Percentiles rank a stretch among this genome's conserved stretches.
Conservation (phyloP, 1,284 basidiomycete genomes). For the Volvariella volvacea region DNA sequence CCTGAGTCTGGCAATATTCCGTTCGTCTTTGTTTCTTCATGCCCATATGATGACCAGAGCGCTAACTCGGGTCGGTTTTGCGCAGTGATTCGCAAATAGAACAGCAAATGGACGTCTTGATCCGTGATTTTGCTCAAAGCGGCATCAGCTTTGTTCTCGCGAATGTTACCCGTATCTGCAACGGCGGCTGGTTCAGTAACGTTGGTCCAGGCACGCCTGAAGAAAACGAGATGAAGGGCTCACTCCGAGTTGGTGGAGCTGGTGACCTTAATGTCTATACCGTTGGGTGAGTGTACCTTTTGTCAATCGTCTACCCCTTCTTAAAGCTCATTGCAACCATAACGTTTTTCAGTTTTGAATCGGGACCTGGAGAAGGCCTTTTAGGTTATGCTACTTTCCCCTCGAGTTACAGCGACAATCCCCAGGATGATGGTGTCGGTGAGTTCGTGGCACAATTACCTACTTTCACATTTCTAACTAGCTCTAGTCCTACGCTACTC, state of each 20-base stretch:
- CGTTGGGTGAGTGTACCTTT: constrained; percentile 20
- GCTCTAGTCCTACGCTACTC: constrained; percentile 14
- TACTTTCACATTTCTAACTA: too few species aligned
- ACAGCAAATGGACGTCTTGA: constrained; percentile 29
- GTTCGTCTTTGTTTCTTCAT: too few species aligned
- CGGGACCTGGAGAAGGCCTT: constrained; percentile 20
- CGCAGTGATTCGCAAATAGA: constrained; percentile 19
- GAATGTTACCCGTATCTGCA: constrained; percentile 29
- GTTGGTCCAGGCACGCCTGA: constrained; percentile 26
- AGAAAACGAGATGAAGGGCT: constrained; percentile 39
- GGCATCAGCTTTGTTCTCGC: constrained; percentile 33
- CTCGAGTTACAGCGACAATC: constrained; percentile 17
- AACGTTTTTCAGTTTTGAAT: neutral
- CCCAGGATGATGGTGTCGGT: constrained; percentile 25
- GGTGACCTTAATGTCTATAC: constrained; percentile 40
- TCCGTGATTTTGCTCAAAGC: constrained; percentile 28
- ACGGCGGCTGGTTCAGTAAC: constrained; percentile 34
- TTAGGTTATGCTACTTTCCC: constrained; percentile 37
- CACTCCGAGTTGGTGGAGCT: constrained; percentile 32
- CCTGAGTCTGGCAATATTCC: too few species aligned
- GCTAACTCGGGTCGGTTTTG: neutral
- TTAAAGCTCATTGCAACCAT: constrained; percentile 13
- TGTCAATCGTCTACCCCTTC: constrained; percentile 1
- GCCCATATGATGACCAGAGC: too few species aligned
- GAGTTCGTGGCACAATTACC: constrained; percentile 6